Percentiles rank a stretch among this genome's conserved stretches.
These are phyloP conservation scores for Gossypium lobatum DNA, from an alignment of 441 rosid species.

Conservation along the genomic window DNA sequence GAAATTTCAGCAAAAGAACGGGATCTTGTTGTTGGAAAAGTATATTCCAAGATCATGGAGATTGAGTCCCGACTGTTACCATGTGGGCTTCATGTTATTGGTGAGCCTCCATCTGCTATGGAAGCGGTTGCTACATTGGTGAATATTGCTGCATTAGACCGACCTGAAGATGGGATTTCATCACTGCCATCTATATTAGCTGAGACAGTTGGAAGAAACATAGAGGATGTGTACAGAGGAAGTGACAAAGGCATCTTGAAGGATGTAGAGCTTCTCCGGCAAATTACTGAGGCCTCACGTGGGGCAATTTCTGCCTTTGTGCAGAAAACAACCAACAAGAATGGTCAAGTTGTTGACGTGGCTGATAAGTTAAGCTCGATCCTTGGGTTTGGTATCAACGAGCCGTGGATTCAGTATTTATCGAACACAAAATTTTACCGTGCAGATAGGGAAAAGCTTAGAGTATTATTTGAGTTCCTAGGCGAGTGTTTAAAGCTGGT, in stretches of 20 bases:
- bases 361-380: constrained; percentile 62
- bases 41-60: constrained; percentile 98
- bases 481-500: constrained; percentile 84
- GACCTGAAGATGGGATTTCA: constrained; percentile 73
- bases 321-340: constrained; percentile 63
- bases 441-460: constrained; percentile 78
- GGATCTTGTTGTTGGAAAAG: constrained; percentile 90
- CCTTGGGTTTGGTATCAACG: constrained; percentile 94
- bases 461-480: constrained; percentile 66
- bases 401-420: constrained; percentile 91
- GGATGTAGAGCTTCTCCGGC: constrained; percentile 95
- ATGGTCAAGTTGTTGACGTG: constrained; percentile 89
- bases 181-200: constrained; percentile 87
- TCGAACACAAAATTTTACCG: constrained; percentile 83
- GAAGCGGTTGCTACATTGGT: constrained; percentile 99
- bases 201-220: constrained; percentile 68
- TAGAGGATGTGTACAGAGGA: constrained; percentile 82
- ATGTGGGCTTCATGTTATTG: constrained; percentile 93
- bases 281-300: constrained; percentile 91
- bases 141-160: constrained; percentile 88
- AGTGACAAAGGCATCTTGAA: constrained; percentile 84
- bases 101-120: constrained; percentile 97
- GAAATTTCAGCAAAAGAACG: constrained; percentile 70
- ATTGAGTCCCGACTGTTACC: constrained; percentile 94
- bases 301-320: constrained; percentile 83